A percentile compares a stretch with the other conserved stretches of the same genome.
Evolutionary conservation across 2,329 filamentous ascomycete genomes (phyloP).

Genomic region (Fusarium nematophilum): DNA sequence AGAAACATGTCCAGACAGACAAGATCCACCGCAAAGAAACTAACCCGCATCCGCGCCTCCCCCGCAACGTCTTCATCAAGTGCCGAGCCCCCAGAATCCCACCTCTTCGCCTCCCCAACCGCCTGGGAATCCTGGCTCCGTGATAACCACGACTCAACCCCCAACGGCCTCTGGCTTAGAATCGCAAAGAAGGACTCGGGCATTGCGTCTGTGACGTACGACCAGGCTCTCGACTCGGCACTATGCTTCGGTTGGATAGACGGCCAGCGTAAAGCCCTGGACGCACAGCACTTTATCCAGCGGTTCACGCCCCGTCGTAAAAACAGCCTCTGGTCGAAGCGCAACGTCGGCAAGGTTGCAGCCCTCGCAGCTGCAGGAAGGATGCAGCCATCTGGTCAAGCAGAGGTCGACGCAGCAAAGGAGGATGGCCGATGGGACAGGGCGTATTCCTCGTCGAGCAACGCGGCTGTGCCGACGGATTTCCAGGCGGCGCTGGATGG

Average conservation of each 20-base stretch:
- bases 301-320: conserved; percentile 68
- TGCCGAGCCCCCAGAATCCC: neutral
- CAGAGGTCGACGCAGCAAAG: conserved; percentile 65
- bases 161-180: conserved; percentile 59
- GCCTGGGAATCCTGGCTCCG: conserved; percentile 35
- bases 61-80: accelerated
- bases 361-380: conserved; percentile 56
- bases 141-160: conserved; percentile 21
- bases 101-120: conserved; percentile 23
- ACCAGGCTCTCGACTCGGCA: conserved; percentile 65
- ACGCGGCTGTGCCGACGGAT: conserved; percentile 60
- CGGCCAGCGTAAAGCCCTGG: conserved; percentile 59
- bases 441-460: conserved; percentile 64
- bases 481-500: conserved; percentile 57
- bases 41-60: neutral
- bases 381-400: conserved; percentile 61
- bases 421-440: conserved; percentile 68
- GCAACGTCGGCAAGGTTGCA: conserved; percentile 66
- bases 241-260: conserved; percentile 74
- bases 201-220: conserved; percentile 59
- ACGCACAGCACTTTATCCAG: conserved; percentile 62
- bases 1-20: conserved; percentile 34
- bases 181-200: conserved; percentile 60
- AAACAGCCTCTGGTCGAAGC: conserved; percentile 68
- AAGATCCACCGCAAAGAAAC: conserved; percentile 25